These are phyloP conservation scores for Monilinia aucupariae DNA, from an alignment of 2,329 filamentous ascomycete species.

Conservation along the genomic window DNA sequence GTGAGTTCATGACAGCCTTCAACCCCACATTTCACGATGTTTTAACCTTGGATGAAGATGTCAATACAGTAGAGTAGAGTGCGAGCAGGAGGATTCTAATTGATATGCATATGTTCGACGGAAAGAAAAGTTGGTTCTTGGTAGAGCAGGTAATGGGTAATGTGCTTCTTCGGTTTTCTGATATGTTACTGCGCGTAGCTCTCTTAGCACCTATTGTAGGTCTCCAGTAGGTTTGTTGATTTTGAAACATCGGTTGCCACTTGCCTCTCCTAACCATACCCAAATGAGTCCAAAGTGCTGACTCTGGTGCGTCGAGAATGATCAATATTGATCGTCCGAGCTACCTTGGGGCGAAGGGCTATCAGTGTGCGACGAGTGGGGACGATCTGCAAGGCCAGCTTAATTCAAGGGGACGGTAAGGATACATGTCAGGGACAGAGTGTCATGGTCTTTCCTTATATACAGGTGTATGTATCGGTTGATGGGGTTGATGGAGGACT, in stretches of 20 bases:
- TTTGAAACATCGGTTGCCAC: slow-evolving; percentile 9
- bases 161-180: too few species aligned
- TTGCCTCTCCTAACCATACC: too few species aligned
- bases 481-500: not conserved
- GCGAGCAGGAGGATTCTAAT: too few species aligned
- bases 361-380: not conserved
- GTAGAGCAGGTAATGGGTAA: too few species aligned
- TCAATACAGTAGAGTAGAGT: too few species aligned
- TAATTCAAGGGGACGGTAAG: not conserved
- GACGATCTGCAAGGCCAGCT: slow-evolving; percentile 2
- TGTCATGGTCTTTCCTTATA: not conserved
- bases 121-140: too few species aligned
- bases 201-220: too few species aligned
- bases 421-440: not conserved
- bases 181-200: too few species aligned
- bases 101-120: too few species aligned
- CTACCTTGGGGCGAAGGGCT: not conserved
- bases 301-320: not conserved
- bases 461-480: too few species aligned
- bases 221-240: too few species aligned
- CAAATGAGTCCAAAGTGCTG: not conserved
- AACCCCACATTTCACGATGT: not conserved
- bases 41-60: too few species aligned
- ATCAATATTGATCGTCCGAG: not conserved
- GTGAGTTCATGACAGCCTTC: not conserved